Base-by-base conservation (phyloP, 2,329 filamentous ascomycete species). In the Fusarium torreyae region DNA sequence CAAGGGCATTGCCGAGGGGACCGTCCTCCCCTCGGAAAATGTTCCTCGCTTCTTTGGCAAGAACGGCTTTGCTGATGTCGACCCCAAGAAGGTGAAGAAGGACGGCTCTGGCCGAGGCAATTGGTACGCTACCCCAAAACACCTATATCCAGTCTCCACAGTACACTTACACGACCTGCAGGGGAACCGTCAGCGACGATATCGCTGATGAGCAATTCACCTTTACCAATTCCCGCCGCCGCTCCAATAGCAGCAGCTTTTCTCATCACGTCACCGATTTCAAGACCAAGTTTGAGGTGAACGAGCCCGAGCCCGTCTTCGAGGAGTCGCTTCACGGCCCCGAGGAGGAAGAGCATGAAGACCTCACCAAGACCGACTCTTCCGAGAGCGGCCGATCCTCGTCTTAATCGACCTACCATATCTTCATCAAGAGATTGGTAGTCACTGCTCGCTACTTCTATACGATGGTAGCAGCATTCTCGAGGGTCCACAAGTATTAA, bases 11-110 rank as follows among this genome's bases (percentile, higher is more conserved):
- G 91, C 91, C 72, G 92, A 96, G 75, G 92, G 92, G 78, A 90
- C 88, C 60, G 90, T 88, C 66, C 81, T 86, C 52, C 85, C 89
- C 57, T 87, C 92, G 70, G 92, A 96, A 73, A 88, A 91, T 75
- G 84, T 97, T 28, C 95, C 96, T 77, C 93, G 94, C 77, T 98
- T 92, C 88, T 98, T 98, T 80, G 94, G 89, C 81, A 98, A 98
- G 85, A 84, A 89, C 64, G 95, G 95, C 72, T 91, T 92, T 78
- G 85, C 89, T 75, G 94, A 94, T 77, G 85, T 87, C 73, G 93
- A 97, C 77, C 95, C 96, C 66, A 94, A 93, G 81, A 96, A 97
- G 86, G 91, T 92, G 78, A 99, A 99, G 90, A 99, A 99, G 86
- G 93, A 97, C 77, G 95, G 95, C 69, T 92, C 88, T 73, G 95